Evolutionary conservation across 2,329 filamentous ascomycete species (phyloP), one percentile per base, ranked within the genome.

Genomic region (Stachybotrys chartarum): DNA sequence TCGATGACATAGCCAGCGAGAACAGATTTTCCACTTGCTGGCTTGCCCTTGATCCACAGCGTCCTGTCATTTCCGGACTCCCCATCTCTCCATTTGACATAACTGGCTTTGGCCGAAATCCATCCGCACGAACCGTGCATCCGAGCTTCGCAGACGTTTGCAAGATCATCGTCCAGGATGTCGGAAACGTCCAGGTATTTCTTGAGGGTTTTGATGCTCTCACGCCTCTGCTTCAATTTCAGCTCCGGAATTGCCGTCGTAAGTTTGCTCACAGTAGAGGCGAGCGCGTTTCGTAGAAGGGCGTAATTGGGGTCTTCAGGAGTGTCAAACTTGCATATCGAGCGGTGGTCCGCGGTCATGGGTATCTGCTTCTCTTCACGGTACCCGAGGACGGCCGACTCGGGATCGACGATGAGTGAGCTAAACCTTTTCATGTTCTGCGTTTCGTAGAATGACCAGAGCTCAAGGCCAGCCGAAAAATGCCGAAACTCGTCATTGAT

Each of bases 371-470:
- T 18, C 35, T 52, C 31, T 12, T 44, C 30, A 1, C 16, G 31
- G 44, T 44, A 52, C 7, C 50, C 50, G 8, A 52, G 31, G 18
- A 18, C 30, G 32, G 50, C 50, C 12, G 50, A 52, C 5, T 12
- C 50, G 11, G n/a, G n/a, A 10, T 52, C 50, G 14, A 52, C 50
- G 4, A 52, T 24, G 6, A 44, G 5, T n/a, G 12, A 18, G 18
- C 8, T 35, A 11, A 44, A 18, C 14, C 7, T 17, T 52, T 44
- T 42, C 10, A 44, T 18, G n/a, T n/a, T 14, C 18, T 42, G 12
- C 7, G 50, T 52, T 24, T 52, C 32, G 35, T 52, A 52, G 14
- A 52, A 52, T 3, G 50, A 52, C 50, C 50, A 52, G 4, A 52
- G 14, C 4, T 17, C 16, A 44, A 52, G 50, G 6, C 24, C 18